Base-by-base conservation (phyloP, 441 rosid genomes). In the Gossypium davidsonii region DNA sequence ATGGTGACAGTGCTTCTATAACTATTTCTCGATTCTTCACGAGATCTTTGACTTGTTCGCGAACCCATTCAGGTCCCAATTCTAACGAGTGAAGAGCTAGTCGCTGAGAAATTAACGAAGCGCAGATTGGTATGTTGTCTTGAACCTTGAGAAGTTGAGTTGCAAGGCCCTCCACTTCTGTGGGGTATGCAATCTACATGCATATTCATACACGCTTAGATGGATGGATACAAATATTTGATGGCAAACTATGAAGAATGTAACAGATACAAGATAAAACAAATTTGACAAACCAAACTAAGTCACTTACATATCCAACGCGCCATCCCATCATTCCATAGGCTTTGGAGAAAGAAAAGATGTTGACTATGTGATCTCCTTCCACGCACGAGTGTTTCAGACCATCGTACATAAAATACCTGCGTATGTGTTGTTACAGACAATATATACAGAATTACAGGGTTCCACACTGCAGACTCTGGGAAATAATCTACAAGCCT, bases 311-410 rank as follows among this genome's bases (percentile, higher is more conserved):
- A 65, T 96, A 93, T 83, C 99, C 99, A 73, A 96, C 96, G 72
- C 99, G 87, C 99, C 98, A 96, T 52, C 99, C 99, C 99, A 93
- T 93, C 98, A 96, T 93, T 53, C 99, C 99, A 20, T 96, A 92
- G 65, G 97, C 94, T 87, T 96, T 96, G 2, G 99, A 96, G 86
- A 93, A 96, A 70, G 99, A 93, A 82, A 96, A 96, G 66, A 96
- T 86, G 81, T 96, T 96, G 76, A 93, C 91, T 31, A 93, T 80
- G 74, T 96, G 97, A 77, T 93, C 83, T 72, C 94, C 99, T 83
- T 96, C 97, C 51, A 96, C 18, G 62, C 98, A 93, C 1, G 85
- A 77, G 86, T 96, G 99, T 79, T 93, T 84, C 69, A 80, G 86
- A 72, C 92, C 99, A 70, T 96, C 96, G 65, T 87, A 93, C 96